Evolutionary conservation across 2,329 filamentous ascomycete species (phyloP), one percentile per base, ranked within the genome.

Genomic region (Thelonectria rubi): DNA sequence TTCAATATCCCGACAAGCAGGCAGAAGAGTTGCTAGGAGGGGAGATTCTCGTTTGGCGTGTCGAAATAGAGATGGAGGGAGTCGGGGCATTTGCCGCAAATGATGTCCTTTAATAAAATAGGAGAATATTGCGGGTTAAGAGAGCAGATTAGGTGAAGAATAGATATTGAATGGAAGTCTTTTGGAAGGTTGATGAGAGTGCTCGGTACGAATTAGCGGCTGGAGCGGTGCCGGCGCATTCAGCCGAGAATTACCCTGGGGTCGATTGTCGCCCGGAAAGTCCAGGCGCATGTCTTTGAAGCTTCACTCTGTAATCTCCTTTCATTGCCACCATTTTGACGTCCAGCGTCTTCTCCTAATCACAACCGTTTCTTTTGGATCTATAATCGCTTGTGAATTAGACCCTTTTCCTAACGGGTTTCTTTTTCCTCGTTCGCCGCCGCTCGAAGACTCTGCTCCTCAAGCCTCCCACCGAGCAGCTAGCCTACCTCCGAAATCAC

Each of bases 1-100:
- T n/a, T 75, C 72, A 2, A 93, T 72, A 68, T 87, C 84, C 62
- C 88, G 83, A 66, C 89, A 91, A 9, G 82, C 83, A 14, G 83
- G 86, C 1, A 94, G 82, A 5, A 94, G 82, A 2, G 81, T 74
- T 8, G 86, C 81, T 5, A 91, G 80, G 51, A 88, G 77, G 1
- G 84, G 80, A 17, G 87, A 86, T 67, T 84, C 79, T 9, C 75
- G 73, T 64, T 77, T 78, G 60, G 88, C 88, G 68, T 77, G 79
- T 65, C 82, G 80, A 62, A 90, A 75, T 49, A 90, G 78, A 34
- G 79, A 78, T 42, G 84, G 87, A n/a, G 82, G 76, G 51, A 91
- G 80, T 66, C 89, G 88, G 65, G 90, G 88, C 87, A 89, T 89
- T 62, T 64, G 48, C 51, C 37, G n/a, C 40, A 3, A 26, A 24